These are phyloP conservation scores for Zymoseptoria ardabiliae DNA, from an alignment of 2,329 filamentous ascomycete species.

Conservation along the genomic window DNA sequence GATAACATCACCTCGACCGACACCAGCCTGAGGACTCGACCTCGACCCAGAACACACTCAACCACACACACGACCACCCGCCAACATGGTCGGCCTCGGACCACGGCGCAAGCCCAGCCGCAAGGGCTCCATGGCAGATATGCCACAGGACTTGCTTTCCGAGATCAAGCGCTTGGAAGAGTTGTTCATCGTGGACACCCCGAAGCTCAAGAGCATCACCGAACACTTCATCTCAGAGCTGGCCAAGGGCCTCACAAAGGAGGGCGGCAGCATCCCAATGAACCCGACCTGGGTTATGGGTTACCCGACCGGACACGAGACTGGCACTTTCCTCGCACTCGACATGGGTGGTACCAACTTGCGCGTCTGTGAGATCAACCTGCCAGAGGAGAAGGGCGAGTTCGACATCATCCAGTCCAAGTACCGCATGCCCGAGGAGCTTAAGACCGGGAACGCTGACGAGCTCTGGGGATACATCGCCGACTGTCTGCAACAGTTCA, in stretches of 20 bases:
- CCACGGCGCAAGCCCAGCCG: slow-evolving; percentile 59
- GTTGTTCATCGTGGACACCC: slow-evolving; percentile 67
- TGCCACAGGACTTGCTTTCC: slow-evolving; percentile 72
- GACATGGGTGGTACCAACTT: slow-evolving; percentile 97
- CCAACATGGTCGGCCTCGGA: slow-evolving; percentile 57
- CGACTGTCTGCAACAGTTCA: slow-evolving; percentile 84
- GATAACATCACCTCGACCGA: not conserved
- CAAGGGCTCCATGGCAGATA: slow-evolving; percentile 82
- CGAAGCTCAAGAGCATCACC: slow-evolving; percentile 83
- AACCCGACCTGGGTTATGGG: slow-evolving; percentile 95
- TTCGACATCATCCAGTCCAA: slow-evolving; percentile 95
- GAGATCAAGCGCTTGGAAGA: slow-evolving; percentile 82
- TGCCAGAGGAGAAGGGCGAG: slow-evolving; percentile 80
- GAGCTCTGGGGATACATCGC: slow-evolving; percentile 94
- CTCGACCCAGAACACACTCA: slow-evolving; percentile 5
- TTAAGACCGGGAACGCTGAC: slow-evolving; percentile 76
- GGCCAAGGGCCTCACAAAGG: slow-evolving; percentile 76
- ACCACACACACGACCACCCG: slow-evolving; percentile 3
- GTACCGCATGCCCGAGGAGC: slow-evolving; percentile 87
- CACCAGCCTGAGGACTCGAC: not conserved
- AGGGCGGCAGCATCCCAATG: slow-evolving; percentile 95
- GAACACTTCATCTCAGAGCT: slow-evolving; percentile 85
- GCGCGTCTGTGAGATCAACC: slow-evolving; percentile 84
- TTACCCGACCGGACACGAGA: slow-evolving; percentile 79
- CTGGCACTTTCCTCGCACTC: slow-evolving; percentile 77